phyloP scores from a whole-genome alignment of 495 filamentous ascomycete genomes.

The Tetracladium marchalianum region DNA sequence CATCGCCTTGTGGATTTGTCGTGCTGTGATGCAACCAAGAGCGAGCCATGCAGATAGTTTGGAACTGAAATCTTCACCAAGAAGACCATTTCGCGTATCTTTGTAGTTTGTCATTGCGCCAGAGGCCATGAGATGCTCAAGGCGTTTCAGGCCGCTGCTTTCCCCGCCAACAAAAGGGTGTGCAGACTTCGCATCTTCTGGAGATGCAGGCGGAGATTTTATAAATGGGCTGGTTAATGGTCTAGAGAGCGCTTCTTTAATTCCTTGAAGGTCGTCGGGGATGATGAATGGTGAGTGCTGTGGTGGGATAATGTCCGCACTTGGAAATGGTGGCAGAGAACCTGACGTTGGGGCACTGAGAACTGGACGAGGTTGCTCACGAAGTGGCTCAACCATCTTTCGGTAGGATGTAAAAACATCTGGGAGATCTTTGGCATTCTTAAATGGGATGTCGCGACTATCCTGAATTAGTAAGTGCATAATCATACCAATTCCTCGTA shows the following conservation, averaged over 20 bases:
- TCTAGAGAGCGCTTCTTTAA: slow-evolving; percentile 38
- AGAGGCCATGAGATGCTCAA: slow-evolving; percentile 46
- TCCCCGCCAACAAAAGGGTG: slow-evolving; percentile 64
- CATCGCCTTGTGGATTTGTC: slow-evolving; percentile 53
- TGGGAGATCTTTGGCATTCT: slow-evolving; percentile 40
- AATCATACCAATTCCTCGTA: slow-evolving; percentile 8
- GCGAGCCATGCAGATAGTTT: slow-evolving; percentile 62
- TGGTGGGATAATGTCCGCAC: slow-evolving; percentile 31
- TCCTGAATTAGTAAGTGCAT: neutral
- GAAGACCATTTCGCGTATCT: slow-evolving; percentile 54
- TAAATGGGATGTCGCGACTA: slow-evolving; percentile 47
- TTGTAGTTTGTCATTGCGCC: slow-evolving; percentile 52
- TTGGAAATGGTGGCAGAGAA: slow-evolving; percentile 42
- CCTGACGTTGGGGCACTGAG: slow-evolving; percentile 32
- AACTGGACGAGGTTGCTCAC: slow-evolving; percentile 40
- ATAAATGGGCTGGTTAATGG: slow-evolving; percentile 37
- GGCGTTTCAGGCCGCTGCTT: slow-evolving; percentile 37
- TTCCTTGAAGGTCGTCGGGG: slow-evolving; percentile 37
- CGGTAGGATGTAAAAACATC: slow-evolving; percentile 61
- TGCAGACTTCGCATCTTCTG: slow-evolving; percentile 38
- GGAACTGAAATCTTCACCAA: slow-evolving; percentile 58
- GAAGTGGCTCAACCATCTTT: slow-evolving; percentile 55
- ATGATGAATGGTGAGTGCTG: slow-evolving; percentile 51
- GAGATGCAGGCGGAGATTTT: slow-evolving; percentile 31
- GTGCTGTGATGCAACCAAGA: slow-evolving; percentile 56